Evolutionary conservation across 352 stramenopile species (phyloP).

Genomic region (Globisporangium paroecandrum): DNA sequence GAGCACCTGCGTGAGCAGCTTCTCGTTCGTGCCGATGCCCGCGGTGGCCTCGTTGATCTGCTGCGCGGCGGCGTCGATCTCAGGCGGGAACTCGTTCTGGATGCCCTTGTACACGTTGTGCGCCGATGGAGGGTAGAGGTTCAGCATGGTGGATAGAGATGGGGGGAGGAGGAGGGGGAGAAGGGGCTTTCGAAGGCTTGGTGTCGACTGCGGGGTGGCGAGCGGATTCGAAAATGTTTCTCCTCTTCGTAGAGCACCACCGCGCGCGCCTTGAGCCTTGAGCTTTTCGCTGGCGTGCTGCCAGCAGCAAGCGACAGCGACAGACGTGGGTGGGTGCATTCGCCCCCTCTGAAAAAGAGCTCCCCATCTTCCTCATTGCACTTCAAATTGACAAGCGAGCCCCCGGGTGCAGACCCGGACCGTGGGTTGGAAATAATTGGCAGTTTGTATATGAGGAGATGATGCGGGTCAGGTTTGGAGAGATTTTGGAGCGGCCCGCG

Average conservation of each 20-base stretch:
- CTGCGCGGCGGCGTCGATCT: slow-evolving; percentile 49
- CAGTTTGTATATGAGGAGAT: not conserved
- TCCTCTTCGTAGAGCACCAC: slow-evolving; percentile 4
- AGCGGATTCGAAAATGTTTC: slow-evolving; percentile 31
- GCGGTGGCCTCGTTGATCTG: slow-evolving; percentile 58
- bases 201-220: slow-evolving; percentile 2
- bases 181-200: not conserved
- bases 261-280: not conserved
- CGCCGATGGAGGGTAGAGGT: slow-evolving; percentile 71
- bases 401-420: not conserved
- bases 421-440: not conserved
- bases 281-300: slow-evolving; percentile 1
- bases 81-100: slow-evolving; percentile 34
- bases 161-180: not conserved
- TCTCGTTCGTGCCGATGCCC: slow-evolving; percentile 65
- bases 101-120: slow-evolving; percentile 57
- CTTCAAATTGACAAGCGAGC: not conserved
- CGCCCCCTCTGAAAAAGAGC: not conserved
- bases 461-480: not conserved
- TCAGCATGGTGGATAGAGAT: slow-evolving; percentile 43
- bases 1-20: slow-evolving; percentile 36
- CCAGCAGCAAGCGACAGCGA: not conserved
- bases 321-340: not conserved
- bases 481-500: not conserved
- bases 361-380: not conserved